Conservation (phyloP, 2,329 filamentous ascomycete species). For the Calonectria pteridis region DNA sequence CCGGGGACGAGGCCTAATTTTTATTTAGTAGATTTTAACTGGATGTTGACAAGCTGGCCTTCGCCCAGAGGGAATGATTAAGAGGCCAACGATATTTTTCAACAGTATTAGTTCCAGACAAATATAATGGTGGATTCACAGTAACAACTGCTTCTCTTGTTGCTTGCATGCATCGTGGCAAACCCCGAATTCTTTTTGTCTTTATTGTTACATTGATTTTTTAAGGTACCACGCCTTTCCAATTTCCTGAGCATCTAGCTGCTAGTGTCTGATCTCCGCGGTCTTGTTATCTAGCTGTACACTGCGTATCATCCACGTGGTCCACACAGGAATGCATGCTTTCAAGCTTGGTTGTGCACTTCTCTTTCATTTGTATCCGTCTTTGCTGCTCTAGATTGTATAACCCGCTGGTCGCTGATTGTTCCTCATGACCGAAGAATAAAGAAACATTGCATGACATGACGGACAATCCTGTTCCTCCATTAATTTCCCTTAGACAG, state of each 20-base stretch:
- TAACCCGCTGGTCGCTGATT: conserved; percentile 25
- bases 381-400: conserved; percentile 22
- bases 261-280: neutral
- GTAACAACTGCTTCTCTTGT: neutral
- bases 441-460: conserved; percentile 16
- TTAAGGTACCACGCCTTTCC: neutral
- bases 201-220: conserved; percentile 27
- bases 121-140: conserved; percentile 37
- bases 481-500: conserved; percentile 57
- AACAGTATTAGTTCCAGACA: conserved; percentile 36
- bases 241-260: neutral
- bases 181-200: neutral
- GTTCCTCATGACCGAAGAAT: conserved; percentile 17
- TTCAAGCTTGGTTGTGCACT: conserved; percentile 17
- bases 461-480: neutral
- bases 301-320: conserved; percentile 15
- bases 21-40: conserved; percentile 39
- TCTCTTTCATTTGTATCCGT: conserved; percentile 11
- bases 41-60: conserved; percentile 25
- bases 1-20: conserved; percentile 40
- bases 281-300: neutral
- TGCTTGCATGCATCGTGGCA: conserved; percentile 1
- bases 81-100: conserved; percentile 31
- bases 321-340: conserved; percentile 1
- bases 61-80: conserved; percentile 28